Evolutionary conservation across 129 eudicot genomes (phyloP), one percentile per base, ranked within the genome.

Genomic region (Escallonia herrerae): DNA sequence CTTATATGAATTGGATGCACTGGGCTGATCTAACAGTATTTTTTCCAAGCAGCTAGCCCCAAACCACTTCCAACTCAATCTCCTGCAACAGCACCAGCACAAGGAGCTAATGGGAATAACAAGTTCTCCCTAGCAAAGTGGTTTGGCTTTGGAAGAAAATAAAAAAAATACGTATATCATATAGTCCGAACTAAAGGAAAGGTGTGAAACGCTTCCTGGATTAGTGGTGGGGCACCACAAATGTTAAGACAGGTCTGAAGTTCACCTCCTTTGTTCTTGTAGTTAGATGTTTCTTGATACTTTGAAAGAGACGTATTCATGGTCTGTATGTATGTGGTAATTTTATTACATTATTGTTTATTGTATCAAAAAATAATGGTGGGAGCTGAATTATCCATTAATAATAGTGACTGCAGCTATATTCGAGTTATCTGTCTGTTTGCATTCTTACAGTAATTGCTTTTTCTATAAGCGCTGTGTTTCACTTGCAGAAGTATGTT

Each of bases 91-190:
- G 75, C 67, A 77, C 62, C 82, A 70, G 68, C 67, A 2, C 82
- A 77, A 37, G 53, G 85, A n/a, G 39, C 81, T 67, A 81, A 84
- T 8, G 81, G 76, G 45, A 89, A 89, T 81, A 89, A 85, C 42
- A 81, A 70, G 40, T 82, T 78, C 74, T 75, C 81, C 68, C 72
- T 89, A 52, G 89, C 93, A 3, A 89, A 85, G 66, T 80, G 87
- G 84, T 89, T 89, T 69, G 96, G 96, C 52, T 89, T 89, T 50
- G 96, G 83, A 40, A 88, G 80, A 81, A 82, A 75, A 71, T 56
- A 44, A 65, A 52, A 66, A 39, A 1, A 0, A 60, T 50, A 12
- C 46, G 67, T 55, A 69, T 58, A 63, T 70, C 43, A 38, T 50
- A 43, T 39, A 4, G 4, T 13, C n/a, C 70, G 6, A 43, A 49